Conservation (phyloP, 805 yeast genomes). For the Torulaspora gathmanii region DNA sequence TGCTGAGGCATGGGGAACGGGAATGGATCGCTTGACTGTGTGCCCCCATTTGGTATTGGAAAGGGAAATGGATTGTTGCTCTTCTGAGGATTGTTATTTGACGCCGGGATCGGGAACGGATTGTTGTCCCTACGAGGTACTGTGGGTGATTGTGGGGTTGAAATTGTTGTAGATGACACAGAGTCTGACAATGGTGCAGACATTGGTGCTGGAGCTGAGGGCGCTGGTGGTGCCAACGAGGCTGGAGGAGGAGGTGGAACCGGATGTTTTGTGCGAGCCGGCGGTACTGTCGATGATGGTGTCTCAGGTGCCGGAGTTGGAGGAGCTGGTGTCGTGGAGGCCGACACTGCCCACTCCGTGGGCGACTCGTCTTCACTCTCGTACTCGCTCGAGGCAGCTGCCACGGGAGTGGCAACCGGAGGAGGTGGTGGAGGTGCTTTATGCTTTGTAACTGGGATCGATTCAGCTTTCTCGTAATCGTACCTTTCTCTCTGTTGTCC, state of each 20-base stretch:
- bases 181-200: too few species aligned
- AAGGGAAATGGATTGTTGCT: slow-evolving; percentile 19
- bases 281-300: slow-evolving; percentile 14
- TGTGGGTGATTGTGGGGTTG: slow-evolving; percentile 4
- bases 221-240: slow-evolving; percentile 12
- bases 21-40: slow-evolving; percentile 12
- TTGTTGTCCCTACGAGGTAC: slow-evolving; percentile 8
- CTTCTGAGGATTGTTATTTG: slow-evolving; percentile 10
- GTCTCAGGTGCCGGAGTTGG: slow-evolving; percentile 15
- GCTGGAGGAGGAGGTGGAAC: slow-evolving; percentile 24
- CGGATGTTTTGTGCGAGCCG: slow-evolving; percentile 16
- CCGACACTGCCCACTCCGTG: slow-evolving; percentile 20
- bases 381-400: slow-evolving; percentile 17
- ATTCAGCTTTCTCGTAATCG: slow-evolving; percentile 26
- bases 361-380: slow-evolving; percentile 18
- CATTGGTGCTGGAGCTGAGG: slow-evolving; percentile 5
- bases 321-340: slow-evolving; percentile 21
- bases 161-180: slow-evolving; percentile 3
- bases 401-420: slow-evolving; percentile 32
- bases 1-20: slow-evolving; percentile 16
- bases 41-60: slow-evolving; percentile 14
- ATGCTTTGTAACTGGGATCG: slow-evolving; percentile 34
- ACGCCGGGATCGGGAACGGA: slow-evolving; percentile 20
- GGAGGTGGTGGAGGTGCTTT: slow-evolving; percentile 45
- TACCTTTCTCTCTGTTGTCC: slow-evolving; percentile 33